phyloP scores from a whole-genome alignment of 768 basidiomycete species.

The Cyathus striatus region DNA sequence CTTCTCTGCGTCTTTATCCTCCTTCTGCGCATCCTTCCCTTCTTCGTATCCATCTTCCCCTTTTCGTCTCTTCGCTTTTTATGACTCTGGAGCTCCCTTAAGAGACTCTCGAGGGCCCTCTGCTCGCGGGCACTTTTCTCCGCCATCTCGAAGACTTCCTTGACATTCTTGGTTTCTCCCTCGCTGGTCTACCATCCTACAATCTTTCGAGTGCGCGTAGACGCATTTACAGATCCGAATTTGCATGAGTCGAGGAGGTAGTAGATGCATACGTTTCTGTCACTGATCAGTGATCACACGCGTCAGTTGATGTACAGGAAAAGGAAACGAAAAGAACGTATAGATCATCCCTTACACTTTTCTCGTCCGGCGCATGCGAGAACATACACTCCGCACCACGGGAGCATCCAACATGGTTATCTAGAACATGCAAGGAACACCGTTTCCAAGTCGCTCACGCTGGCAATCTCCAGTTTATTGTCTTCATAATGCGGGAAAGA shows the following conservation, averaged over 20 bases:
- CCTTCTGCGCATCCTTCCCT: background rate
- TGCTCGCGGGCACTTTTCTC: slow-evolving; percentile 14
- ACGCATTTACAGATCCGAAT: slow-evolving; percentile 36
- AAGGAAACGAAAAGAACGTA: slow-evolving; percentile 16
- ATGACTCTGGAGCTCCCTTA: background rate
- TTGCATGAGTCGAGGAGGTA: slow-evolving; percentile 35
- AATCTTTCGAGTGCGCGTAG: slow-evolving; percentile 28
- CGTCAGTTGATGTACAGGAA: background rate
- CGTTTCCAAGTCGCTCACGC: slow-evolving; percentile 46
- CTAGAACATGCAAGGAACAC: slow-evolving; percentile 46
- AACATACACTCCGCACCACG: slow-evolving; percentile 34
- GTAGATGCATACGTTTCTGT: slow-evolving; percentile 42
- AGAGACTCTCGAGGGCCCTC: slow-evolving; percentile 6
- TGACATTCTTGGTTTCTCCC: slow-evolving; percentile 6
- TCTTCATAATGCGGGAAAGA: slow-evolving; percentile 9
- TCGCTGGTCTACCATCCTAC: slow-evolving; percentile 26
- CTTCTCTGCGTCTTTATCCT: background rate
- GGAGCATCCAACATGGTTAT: slow-evolving; percentile 41
- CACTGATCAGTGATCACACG: slow-evolving; percentile 23
- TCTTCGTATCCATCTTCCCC: background rate
- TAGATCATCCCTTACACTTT: slow-evolving; percentile 46
- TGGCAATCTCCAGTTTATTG: slow-evolving; percentile 17
- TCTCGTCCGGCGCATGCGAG: slow-evolving; percentile 47
- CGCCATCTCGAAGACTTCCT: slow-evolving; percentile 12
- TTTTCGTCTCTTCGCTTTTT: background rate